phyloP scores from a whole-genome alignment of 352 stramenopile species.

The Thraustochytrium sp. region DNA sequence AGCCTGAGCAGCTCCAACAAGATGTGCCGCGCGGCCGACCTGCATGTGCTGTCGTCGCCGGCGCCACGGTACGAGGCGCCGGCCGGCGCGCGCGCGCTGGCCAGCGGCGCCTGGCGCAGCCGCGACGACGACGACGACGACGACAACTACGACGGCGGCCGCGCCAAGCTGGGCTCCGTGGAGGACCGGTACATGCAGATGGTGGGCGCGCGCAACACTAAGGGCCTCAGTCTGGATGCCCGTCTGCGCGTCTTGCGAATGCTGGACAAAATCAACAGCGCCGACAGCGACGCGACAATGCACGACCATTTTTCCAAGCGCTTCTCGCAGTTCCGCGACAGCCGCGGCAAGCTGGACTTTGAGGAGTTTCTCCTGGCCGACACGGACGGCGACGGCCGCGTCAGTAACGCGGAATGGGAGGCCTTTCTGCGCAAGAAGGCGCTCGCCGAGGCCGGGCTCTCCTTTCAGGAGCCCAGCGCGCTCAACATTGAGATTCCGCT shows the following conservation, averaged over 20 bases:
- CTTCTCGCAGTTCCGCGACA: not conserved
- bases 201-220: too few species aligned
- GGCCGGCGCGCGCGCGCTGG: too few species aligned
- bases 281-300: not conserved
- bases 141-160: too few species aligned
- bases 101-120: too few species aligned
- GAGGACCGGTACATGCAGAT: too few species aligned
- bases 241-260: not conserved
- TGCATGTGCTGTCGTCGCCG: too few species aligned
- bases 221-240: slow-evolving; percentile 6
- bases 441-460: slow-evolving; percentile 18
- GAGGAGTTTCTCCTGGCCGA: slow-evolving; percentile 33
- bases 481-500: slow-evolving; percentile 27
- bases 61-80: too few species aligned
- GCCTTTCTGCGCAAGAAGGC: slow-evolving; percentile 33
- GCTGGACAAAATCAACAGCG: not conserved
- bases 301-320: not conserved
- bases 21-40: too few species aligned
- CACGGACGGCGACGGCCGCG: slow-evolving; percentile 25
- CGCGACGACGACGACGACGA: too few species aligned
- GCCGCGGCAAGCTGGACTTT: slow-evolving; percentile 4
- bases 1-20: too few species aligned
- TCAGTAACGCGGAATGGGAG: slow-evolving; percentile 44
- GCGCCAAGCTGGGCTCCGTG: too few species aligned
- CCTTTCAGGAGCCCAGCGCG: not conserved